A percentile compares a stretch with the other conserved stretches of the same genome.
Conservation (phyloP, 345 rosid species). For the Citrus inodora region DNA sequence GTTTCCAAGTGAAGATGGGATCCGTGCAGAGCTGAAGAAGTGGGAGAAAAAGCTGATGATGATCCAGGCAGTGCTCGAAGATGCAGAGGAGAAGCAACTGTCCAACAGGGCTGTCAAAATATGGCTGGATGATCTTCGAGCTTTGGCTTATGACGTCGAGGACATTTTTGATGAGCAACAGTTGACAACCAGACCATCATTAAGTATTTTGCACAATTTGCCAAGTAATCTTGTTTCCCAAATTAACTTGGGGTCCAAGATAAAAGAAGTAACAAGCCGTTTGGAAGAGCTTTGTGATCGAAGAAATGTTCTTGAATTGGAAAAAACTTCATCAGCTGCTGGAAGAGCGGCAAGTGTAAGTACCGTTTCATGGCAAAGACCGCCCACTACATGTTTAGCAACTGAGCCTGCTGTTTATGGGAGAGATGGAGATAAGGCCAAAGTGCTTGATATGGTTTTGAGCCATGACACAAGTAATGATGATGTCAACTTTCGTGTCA, state of each 20-base stretch:
- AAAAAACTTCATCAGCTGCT: not conserved
- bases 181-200: not conserved
- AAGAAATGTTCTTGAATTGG: not conserved
- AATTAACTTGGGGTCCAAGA: not conserved
- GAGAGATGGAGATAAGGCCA: not conserved
- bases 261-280: not conserved
- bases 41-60: not conserved
- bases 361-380: not conserved
- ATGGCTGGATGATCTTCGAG: not conserved
- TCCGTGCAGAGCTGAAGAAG: not conserved
- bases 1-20: not conserved
- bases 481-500: not conserved
- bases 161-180: not conserved
- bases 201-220: not conserved
- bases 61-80: not conserved
- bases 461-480: no score
- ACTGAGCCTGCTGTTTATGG: not conserved
- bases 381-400: not conserved
- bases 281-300: not conserved
- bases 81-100: not conserved
- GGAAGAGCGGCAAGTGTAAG: not conserved
- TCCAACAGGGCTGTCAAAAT: not conserved
- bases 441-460: not conserved
- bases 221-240: not conserved
- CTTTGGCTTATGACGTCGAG: not conserved